phyloP scores from a whole-genome alignment of 495 filamentous ascomycete species.

The Staphylotrichum tortipilum region DNA sequence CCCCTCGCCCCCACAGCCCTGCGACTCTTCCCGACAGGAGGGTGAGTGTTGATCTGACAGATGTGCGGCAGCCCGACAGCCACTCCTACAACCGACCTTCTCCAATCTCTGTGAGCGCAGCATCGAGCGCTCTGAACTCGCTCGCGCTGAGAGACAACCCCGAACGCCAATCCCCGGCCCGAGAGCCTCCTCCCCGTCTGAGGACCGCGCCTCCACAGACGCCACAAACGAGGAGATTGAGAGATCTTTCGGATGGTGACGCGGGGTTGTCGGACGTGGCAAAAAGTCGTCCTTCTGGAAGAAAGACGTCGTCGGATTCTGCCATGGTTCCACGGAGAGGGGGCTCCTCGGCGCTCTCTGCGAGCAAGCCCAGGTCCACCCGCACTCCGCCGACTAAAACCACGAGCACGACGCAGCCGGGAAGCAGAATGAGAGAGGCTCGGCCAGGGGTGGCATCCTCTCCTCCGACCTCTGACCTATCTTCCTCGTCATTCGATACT shows the following conservation, averaged over 20 bases:
- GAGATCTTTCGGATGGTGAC: slow-evolving; percentile 7
- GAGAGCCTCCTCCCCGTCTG: slow-evolving; percentile 8
- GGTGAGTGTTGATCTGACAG: slow-evolving; percentile 16
- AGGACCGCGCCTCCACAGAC: slow-evolving; percentile 12
- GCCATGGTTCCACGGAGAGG: slow-evolving; percentile 10
- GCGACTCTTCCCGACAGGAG: slow-evolving; percentile 14
- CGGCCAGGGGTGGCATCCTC: slow-evolving; percentile 3
- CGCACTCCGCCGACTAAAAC: slow-evolving; percentile 8
- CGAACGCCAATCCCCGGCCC: slow-evolving; percentile 2
- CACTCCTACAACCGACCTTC: slow-evolving; percentile 18
- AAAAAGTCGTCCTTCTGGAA: not conserved
- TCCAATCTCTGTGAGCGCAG: slow-evolving; percentile 38
- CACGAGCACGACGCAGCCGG: not conserved
- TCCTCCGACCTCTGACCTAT: slow-evolving; percentile 15
- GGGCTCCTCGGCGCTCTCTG: not conserved
- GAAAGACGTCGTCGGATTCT: slow-evolving; percentile 15
- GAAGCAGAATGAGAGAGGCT: slow-evolving; percentile 3
- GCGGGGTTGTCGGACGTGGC: not conserved
- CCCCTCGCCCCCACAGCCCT: slow-evolving; percentile 17
- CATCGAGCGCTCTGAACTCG: slow-evolving; percentile 38
- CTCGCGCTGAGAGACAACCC: slow-evolving; percentile 21
- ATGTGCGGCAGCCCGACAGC: slow-evolving; percentile 18
- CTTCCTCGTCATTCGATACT: slow-evolving; percentile 9
- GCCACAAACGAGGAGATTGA: slow-evolving; percentile 8
- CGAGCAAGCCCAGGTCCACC: slow-evolving; percentile 2